Base-by-base conservation (phyloP, 129 eudicot genomes). In the Scalesia atractyloides region DNA sequence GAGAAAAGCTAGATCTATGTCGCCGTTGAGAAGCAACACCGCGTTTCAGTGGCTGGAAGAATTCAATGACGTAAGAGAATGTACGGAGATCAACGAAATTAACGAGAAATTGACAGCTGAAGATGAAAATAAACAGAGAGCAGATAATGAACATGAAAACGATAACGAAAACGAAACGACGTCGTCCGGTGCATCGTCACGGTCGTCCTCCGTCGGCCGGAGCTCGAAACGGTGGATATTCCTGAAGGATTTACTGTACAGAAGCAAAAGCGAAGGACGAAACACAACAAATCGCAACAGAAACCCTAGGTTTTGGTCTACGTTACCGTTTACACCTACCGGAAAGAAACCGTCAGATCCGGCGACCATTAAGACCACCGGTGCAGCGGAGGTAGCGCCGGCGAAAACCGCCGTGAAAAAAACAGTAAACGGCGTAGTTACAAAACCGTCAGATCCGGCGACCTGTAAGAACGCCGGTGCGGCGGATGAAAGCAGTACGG, bases 191-290 rank as follows among this genome's bases (percentile, higher is more conserved):
- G 85, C 84, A 18, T 82, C 96, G 24, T 89, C 96, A 6, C 77
- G 93, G 61, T 90, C 91, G 2, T 86, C 97, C 4, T 86, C 96
- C 46, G 86, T 76, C 30, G 89, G 96, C 52, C 85, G 94, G 81
- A 86, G 77, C 80, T 88, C 97, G 16, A 84, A 77, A 81, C 68
- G 96, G 4, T 91, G 97, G 97, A 88, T 91, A 58, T 86, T 88
- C 26, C 15, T 91, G 79, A 90, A 90, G 83, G 97, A 91, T 74
- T 77, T 91, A 47, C 79, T 91, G 15, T 82, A 89, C 68, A 86
- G 97, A 68, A 88, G 96, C 75, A 91, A 91, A 62, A 86, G 91
- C 69, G 97, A 91, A 78, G 97, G 97, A 2, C 83, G 93, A 19
- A 88, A 82, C 57, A 80, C 82, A 19, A 57, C 37, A 14, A 68